Evolutionary conservation across 768 basidiomycete species (phyloP), one percentile per base, ranked within the genome.

Genomic region (Leccinum pellstonianum): DNA sequence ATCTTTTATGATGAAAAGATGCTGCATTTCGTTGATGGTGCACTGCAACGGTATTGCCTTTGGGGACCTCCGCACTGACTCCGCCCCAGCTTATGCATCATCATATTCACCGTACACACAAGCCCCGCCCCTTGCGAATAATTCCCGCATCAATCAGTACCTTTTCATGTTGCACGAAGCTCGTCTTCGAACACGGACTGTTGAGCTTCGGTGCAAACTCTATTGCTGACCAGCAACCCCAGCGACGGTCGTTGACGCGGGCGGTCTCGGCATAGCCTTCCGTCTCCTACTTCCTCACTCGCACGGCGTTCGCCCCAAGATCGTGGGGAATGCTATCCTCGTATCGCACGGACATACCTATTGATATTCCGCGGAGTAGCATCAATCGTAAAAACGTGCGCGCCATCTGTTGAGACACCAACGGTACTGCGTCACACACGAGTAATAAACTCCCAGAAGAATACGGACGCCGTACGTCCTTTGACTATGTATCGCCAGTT

Each of bases 11-110:
- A 10, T 58, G 59, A 25, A 52, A 51, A 56, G 58, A 55, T 52
- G 9, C 52, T 41, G 19, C 47, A 19, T 35, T 29, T 43, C 33
- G 47, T 29, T 57, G 55, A 61, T 58, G 47, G 1, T 15, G 33
- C 58, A 58, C 49, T 37, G 60, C 68, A 57, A 53, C 21, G 35
- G 35, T 56, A 70, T 47, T 47, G 67, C 68, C 56, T n/a, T 27
- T n/a, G 11, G 12, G 7, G 35, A 38, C 57, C 51, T 37, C 51
- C 37, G 41, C 62, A 31, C 35, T 11, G 56, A 31, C 5, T 56
- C 27, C 14, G 48, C 48, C 38, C 23, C 37, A 55, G 55, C 56
- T 56, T 54, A 14, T 25, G 33, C 5, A 27, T 25, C 17, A 29
- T 17, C 27, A 9, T 50, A 27, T 46, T 49, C n/a, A 29, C 17